phyloP scores from a whole-genome alignment of 805 yeast species.

The Grigorovia yakushimaensis region DNA sequence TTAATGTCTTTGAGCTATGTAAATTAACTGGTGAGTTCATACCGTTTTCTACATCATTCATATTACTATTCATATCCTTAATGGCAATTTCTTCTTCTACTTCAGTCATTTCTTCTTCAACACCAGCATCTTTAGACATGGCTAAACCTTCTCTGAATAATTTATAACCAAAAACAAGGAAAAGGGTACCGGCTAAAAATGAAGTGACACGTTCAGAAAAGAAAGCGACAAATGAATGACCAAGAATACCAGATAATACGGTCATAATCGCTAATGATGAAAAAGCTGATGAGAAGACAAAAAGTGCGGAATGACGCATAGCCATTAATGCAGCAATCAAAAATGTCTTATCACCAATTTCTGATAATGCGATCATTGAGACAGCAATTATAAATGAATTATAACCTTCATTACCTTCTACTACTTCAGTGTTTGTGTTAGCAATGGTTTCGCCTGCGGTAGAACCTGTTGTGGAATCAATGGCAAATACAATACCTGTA shows the following conservation, averaged over 20 bases:
- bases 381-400: constrained; percentile 65
- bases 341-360: constrained; percentile 95
- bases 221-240: constrained; percentile 81
- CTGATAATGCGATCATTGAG: constrained; percentile 90
- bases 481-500: background rate
- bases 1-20: constrained; percentile 2
- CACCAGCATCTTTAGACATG: constrained; percentile 77
- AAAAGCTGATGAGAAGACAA: constrained; percentile 86
- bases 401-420: background rate
- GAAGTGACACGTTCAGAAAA: constrained; percentile 74
- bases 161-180: constrained; percentile 72
- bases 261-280: constrained; percentile 85
- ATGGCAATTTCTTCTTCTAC: constrained; percentile 88
- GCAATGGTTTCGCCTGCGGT: background rate
- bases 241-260: constrained; percentile 77
- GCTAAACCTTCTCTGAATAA: constrained; percentile 70
- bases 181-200: constrained; percentile 69
- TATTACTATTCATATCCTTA: constrained; percentile 40
- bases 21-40: constrained; percentile 6
- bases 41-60: constrained; percentile 56
- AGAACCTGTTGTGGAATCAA: background rate
- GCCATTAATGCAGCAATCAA: constrained; percentile 97
- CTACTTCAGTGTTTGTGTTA: background rate
- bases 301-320: constrained; percentile 75
- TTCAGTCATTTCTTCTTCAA: constrained; percentile 91